Evolutionary conservation across 108 stramenopile genomes (phyloP).

Genomic region (Pseudonitzschia multiseries): DNA sequence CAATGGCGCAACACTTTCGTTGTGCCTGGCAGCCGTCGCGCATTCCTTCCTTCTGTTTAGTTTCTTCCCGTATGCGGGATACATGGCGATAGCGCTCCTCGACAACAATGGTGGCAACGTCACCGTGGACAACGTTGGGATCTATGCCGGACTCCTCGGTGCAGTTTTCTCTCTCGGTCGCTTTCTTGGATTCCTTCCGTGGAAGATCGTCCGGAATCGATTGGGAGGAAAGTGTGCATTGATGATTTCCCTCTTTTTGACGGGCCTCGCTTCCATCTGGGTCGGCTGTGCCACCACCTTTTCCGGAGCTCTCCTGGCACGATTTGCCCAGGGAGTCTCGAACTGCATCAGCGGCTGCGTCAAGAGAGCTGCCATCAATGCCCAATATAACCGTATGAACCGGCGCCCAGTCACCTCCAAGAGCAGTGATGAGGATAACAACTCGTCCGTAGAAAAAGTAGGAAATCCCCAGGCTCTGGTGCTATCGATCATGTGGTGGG

Average conservation of each 20-base stretch:
- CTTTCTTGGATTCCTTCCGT: conserved; percentile 6
- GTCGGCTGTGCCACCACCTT: conserved; percentile 2
- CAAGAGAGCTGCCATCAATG: conserved; percentile 11
- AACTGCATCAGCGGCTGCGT: conserved; percentile 14
- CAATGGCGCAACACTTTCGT: background rate
- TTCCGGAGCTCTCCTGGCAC: background rate
- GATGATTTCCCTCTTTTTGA: background rate
- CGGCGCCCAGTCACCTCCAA: background rate
- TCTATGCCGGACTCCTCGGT: conserved; percentile 12
- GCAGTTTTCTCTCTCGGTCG: conserved; percentile 5
- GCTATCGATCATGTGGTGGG: conserved; percentile 18
- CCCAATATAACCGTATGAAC: background rate
- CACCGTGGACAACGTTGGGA: conserved; percentile 8
- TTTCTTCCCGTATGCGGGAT: conserved; percentile 15
- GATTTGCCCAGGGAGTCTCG: conserved; percentile 9
- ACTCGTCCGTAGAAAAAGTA: background rate
- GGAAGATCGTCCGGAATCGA: conserved; percentile 1
- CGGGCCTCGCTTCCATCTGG: conserved; percentile 13
- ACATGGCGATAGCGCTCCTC: conserved; percentile 7
- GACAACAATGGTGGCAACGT: background rate
- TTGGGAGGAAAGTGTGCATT: conserved; percentile 5
- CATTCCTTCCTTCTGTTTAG: conserved; percentile 31
- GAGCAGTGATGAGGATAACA: background rate
- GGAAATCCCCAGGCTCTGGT: conserved; percentile 5
- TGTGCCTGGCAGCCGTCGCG: conserved; percentile 30